Percentiles rank a stretch among this genome's conserved stretches.
Conservation (phyloP, 2,329 filamentous ascomycete species). For the Davidsoniella virescens region DNA sequence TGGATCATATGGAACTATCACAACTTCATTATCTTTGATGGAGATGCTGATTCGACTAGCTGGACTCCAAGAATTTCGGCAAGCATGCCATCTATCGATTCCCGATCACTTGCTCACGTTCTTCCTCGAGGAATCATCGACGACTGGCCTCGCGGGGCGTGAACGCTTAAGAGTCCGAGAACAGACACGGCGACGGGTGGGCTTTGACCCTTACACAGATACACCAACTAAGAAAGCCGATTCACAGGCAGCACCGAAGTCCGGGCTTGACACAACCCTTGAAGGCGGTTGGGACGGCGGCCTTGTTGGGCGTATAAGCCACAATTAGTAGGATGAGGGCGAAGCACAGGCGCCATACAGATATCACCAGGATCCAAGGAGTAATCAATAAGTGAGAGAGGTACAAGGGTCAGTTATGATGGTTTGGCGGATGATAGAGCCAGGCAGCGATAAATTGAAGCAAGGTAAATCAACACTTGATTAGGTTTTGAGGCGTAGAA, state of each 20-base stretch:
- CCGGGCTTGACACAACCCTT: not conserved
- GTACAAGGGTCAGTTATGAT: too few species aligned
- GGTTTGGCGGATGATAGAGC: too few species aligned
- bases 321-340: not conserved
- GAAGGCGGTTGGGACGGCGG: not conserved
- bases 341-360: not conserved
- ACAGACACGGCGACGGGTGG: slow-evolving; percentile 32
- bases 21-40: slow-evolving; percentile 52
- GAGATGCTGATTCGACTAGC: slow-evolving; percentile 78
- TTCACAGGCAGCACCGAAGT: not conserved
- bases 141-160: slow-evolving; percentile 32
- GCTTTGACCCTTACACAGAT: slow-evolving; percentile 41
- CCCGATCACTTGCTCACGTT: slow-evolving; percentile 80
- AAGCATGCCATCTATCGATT: slow-evolving; percentile 75
- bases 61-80: slow-evolving; percentile 81
- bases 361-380: not conserved
- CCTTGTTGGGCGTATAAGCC: not conserved
- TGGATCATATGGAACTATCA: slow-evolving; percentile 22
- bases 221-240: slow-evolving; percentile 15
- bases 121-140: slow-evolving; percentile 53
- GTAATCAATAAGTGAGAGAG: too few species aligned
- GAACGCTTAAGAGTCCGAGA: slow-evolving; percentile 27
- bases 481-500: too few species aligned
- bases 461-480: too few species aligned
- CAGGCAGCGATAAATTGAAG: too few species aligned